These are phyloP conservation scores for Alternaria panax DNA, from an alignment of 2,329 filamentous ascomycete species.

Conservation along the genomic window DNA sequence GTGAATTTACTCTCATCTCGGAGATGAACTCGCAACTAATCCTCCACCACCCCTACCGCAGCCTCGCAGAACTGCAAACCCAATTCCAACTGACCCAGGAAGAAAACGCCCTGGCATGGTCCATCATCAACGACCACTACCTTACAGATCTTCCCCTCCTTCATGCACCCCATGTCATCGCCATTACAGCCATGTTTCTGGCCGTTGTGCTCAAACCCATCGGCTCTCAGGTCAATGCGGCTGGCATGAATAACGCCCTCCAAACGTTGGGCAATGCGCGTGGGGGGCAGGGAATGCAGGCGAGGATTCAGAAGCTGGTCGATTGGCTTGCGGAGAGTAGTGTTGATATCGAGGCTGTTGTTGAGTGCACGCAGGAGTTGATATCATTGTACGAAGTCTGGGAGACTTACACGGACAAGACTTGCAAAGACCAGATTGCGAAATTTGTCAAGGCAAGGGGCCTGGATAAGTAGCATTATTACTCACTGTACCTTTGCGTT, in stretches of 20 bases:
- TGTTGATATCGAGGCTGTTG: slow-evolving; percentile 82
- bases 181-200: slow-evolving; percentile 84
- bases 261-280: slow-evolving; percentile 47
- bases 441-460: slow-evolving; percentile 68
- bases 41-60: slow-evolving; percentile 88
- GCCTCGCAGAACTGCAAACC: slow-evolving; percentile 72
- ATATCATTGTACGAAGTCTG: slow-evolving; percentile 85
- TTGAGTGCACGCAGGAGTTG: slow-evolving; percentile 90
- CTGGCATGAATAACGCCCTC: slow-evolving; percentile 49
- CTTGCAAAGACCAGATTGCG: slow-evolving; percentile 68
- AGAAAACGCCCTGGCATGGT: slow-evolving; percentile 78
- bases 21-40: slow-evolving; percentile 91
- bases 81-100: slow-evolving; percentile 78
- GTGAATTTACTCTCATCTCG: slow-evolving; percentile 90
- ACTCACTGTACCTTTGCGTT: not conserved
- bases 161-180: slow-evolving; percentile 84
- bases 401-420: slow-evolving; percentile 71
- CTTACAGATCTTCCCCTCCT: slow-evolving; percentile 89
- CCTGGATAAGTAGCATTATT: slow-evolving; percentile 60
- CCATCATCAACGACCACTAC: slow-evolving; percentile 89
- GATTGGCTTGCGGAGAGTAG: slow-evolving; percentile 86
- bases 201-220: slow-evolving; percentile 81
- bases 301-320: slow-evolving; percentile 71
- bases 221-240: slow-evolving; percentile 55
- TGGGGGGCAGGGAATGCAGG: slow-evolving; percentile 52